These are phyloP conservation scores for Pseudofabraea citricarpa DNA, from an alignment of 2,329 filamentous ascomycete genomes.

Conservation along the genomic window DNA sequence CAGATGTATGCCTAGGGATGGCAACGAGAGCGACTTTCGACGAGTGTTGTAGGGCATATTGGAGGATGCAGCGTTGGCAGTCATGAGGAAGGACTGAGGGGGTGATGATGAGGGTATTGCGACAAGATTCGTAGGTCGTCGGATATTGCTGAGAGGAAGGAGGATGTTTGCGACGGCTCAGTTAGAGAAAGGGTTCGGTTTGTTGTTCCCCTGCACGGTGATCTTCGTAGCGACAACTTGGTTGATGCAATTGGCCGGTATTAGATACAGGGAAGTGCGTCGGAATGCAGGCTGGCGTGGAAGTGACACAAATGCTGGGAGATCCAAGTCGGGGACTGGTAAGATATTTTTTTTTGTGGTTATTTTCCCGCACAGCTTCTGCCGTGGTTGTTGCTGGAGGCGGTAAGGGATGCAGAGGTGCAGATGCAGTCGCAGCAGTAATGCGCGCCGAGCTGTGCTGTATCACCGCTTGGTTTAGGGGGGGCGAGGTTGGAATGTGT, in stretches of 20 bases:
- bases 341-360: too few species aligned
- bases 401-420: background rate
- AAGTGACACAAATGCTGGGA: constrained; percentile 13
- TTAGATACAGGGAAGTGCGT: constrained; percentile 18
- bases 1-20: constrained; percentile 87
- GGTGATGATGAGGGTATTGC: constrained; percentile 1
- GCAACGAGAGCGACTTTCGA: constrained; percentile 89
- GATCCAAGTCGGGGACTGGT: constrained; percentile 2
- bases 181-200: constrained; percentile 14
- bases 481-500: too few species aligned
- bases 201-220: constrained; percentile 26
- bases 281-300: constrained; percentile 23
- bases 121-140: constrained; percentile 5
- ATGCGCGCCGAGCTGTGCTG: too few species aligned
- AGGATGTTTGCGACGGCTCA: constrained; percentile 18
- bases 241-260: constrained; percentile 12
- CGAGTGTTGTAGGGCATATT: constrained; percentile 95
- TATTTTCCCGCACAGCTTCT: too few species aligned
- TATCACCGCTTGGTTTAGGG: background rate
- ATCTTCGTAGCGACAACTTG: constrained; percentile 23
- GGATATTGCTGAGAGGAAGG: constrained; percentile 6
- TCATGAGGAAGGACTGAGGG: constrained; percentile 9
- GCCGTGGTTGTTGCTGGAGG: background rate
- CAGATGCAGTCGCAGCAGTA: background rate
- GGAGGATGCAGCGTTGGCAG: constrained; percentile 7